phyloP scores from a whole-genome alignment of 768 basidiomycete genomes.

The Leucocoprinus leucothites region DNA sequence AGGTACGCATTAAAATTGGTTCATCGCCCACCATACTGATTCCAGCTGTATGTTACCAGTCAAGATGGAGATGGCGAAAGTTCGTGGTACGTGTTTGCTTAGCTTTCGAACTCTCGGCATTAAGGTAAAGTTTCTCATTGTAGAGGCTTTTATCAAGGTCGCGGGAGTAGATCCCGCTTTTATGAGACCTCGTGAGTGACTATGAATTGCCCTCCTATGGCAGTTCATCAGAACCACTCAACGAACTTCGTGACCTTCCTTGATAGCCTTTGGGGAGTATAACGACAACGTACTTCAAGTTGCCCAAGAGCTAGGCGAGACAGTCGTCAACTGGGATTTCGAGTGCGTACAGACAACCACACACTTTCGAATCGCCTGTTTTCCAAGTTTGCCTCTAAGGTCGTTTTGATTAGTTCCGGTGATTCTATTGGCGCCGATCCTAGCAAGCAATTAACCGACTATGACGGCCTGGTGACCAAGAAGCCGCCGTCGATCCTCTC shows the following conservation, averaged over 20 bases:
- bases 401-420: too few species aligned
- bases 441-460: slow-evolving; percentile 23
- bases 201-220: not conserved
- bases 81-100: slow-evolving; percentile 15
- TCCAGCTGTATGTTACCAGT: too few species aligned
- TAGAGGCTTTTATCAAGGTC: slow-evolving; percentile 23
- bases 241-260: not conserved
- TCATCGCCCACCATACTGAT: not conserved
- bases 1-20: slow-evolving; percentile 17
- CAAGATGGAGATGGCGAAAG: slow-evolving; percentile 19
- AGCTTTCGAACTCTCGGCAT: not conserved
- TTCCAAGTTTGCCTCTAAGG: too few species aligned
- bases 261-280: slow-evolving; percentile 34
- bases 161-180: slow-evolving; percentile 32
- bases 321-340: slow-evolving; percentile 29
- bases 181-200: slow-evolving; percentile 32
- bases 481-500: slow-evolving; percentile 31
- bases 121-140: not conserved
- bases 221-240: too few species aligned
- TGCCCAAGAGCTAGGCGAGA: slow-evolving; percentile 21
- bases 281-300: slow-evolving; percentile 28
- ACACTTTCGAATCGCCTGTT: too few species aligned
- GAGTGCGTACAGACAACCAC: slow-evolving; percentile 29
- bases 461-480: slow-evolving; percentile 20
- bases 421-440: slow-evolving; percentile 32